Base-by-base conservation (phyloP, 1,284 basidiomycete species). In the Malassezia brasiliensis region DNA sequence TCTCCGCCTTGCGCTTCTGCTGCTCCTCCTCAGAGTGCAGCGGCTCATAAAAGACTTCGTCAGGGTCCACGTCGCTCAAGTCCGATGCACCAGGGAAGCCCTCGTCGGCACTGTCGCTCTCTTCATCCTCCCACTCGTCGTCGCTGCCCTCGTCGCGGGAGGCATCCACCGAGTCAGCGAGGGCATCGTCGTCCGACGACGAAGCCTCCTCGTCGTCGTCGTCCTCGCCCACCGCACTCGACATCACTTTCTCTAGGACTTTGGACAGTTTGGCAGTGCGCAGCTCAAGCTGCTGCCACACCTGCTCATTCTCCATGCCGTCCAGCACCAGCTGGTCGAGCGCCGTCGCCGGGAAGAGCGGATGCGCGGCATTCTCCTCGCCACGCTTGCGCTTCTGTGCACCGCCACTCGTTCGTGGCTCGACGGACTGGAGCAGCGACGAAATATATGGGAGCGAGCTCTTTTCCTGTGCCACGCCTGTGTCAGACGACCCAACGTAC, bases 261-360 rank as follows among this genome's bases (percentile, higher is more conserved):
- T 50, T 51, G 34, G 59, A 58, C 46, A 73, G 55, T 44, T 65
- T 64, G 17, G 49, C 30, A 1, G 58, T 60, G 37, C 67, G 64
- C 40, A 70, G 52, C 50, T 74, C 71, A 44, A 72, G 62, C 61
- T 74, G 93, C 45, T 85, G 83, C 93, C 93, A 98, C 25, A 96
- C 79, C 75, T 94, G 90, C 55, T 88, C 87, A 20, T 83, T 80
- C 64, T 84, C 84, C 82, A 94, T 85, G n/a, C 81, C 85, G n/a
- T 88, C 83, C 11, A 84, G 79, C 57, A 84, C 85, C 19, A 96
- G 81, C 48, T 82, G 81, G 2, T 81, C 77, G 3, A 96, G 77
- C 4, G 89, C 88, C 0, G 90, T 93, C 45, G 80, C 79, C 40
- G 81, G 77, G 47, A 88, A 79, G 17, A 78, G 65, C n/a, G 69